phyloP scores from a whole-genome alignment of 2,329 filamentous ascomycete species.

The Epichloe festucae region DNA sequence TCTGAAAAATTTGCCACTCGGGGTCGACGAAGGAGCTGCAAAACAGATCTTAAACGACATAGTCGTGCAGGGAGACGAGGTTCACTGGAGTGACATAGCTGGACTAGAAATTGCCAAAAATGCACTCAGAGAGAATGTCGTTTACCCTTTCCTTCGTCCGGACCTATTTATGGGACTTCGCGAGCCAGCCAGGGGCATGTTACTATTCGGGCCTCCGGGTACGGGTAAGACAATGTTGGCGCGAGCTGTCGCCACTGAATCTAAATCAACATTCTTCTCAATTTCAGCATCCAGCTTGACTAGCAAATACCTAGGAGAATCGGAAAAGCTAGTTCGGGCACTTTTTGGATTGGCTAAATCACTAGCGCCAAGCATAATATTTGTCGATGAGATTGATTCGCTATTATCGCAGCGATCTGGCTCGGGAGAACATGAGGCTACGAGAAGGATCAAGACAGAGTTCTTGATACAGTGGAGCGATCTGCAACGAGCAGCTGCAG shows the following conservation, averaged over 20 bases:
- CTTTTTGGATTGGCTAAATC: constrained; percentile 82
- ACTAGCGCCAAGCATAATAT: constrained; percentile 89
- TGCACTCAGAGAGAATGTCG: constrained; percentile 86
- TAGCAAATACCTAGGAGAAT: constrained; percentile 91
- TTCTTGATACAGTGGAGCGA: constrained; percentile 98
- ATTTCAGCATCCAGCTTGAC: constrained; percentile 91
- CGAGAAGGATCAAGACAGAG: constrained; percentile 88
- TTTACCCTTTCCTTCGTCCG: constrained; percentile 90
- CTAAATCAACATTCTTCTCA: constrained; percentile 88
- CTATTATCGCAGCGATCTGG: constrained; percentile 74
- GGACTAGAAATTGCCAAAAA: constrained; percentile 83
- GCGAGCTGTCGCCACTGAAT: constrained; percentile 82
- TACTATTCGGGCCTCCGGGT: constrained; percentile 92
- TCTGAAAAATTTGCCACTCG: constrained; percentile 66
- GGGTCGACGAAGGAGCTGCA: constrained; percentile 70
- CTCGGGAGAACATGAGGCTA: constrained; percentile 82
- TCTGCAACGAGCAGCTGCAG: constrained; percentile 80
- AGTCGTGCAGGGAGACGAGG: constrained; percentile 84
- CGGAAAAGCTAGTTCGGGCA: constrained; percentile 88
- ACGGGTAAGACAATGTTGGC: constrained; percentile 98
- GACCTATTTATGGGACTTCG: constrained; percentile 92
- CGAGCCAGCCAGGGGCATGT: constrained; percentile 87
- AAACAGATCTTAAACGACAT: constrained; percentile 94
- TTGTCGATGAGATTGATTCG: constrained; percentile 96
- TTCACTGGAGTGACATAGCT: constrained; percentile 88